Evolutionary conservation across 257 asterid species (phyloP).

Genomic region (Solanum etuberosum): DNA sequence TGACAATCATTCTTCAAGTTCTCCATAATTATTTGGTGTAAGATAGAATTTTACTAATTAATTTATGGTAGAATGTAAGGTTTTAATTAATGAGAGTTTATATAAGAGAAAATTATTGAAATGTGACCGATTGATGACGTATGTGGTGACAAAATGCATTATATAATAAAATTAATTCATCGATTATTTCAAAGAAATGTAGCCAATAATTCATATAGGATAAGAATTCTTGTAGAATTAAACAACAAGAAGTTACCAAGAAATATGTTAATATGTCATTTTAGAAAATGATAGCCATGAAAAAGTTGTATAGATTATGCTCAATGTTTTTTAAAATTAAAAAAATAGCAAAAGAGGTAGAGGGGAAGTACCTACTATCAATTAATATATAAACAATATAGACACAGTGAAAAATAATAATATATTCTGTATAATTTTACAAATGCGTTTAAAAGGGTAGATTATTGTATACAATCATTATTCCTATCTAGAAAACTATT

Average conservation of each 20-base stretch:
- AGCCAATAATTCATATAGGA: neutral
- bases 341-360: neutral
- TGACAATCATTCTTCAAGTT: constrained; percentile 4
- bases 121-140: neutral
- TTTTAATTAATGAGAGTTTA: neutral
- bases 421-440: too few relatives aligned
- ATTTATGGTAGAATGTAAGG: neutral
- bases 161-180: neutral
- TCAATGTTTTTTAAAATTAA: neutral
- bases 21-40: neutral
- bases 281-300: neutral
- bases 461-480: too few relatives aligned
- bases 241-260: neutral
- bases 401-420: too few relatives aligned
- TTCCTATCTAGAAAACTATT: too few relatives aligned
- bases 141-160: neutral
- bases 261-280: neutral
- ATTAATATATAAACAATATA: too few relatives aligned
- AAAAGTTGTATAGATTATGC: neutral
- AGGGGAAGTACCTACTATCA: neutral
- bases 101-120: neutral
- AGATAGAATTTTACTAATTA: neutral
- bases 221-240: neutral
- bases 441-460: too few relatives aligned
- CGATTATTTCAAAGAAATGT: neutral